Base-by-base conservation (phyloP, 1,284 basidiomycete genomes). In the Ustilago xerochloae region DNA sequence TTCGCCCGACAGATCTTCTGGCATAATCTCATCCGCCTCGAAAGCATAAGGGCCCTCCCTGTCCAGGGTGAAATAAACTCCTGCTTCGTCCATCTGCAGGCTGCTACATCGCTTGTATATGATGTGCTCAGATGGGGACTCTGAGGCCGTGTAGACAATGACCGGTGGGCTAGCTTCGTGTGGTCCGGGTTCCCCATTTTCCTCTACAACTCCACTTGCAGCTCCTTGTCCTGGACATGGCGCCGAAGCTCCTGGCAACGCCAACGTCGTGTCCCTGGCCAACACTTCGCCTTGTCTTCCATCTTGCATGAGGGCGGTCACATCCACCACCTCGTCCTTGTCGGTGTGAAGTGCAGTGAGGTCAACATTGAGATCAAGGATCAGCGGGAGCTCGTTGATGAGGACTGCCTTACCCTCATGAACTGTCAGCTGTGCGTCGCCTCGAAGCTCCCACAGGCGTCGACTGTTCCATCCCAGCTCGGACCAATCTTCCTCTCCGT, bases 401-500 rank as follows among this genome's bases (percentile, higher is more conserved):
- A 70, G 50, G 29, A 78, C 45, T 0, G 73, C 69, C 22, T 39
- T 75, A 33, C 73, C 69, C 33, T 73, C 72, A 45, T 71, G 64
- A 13, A 79, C 68, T 2, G 73, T 68, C 38, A 78, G 48, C 64
- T 73, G 68, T 13, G 63, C 63, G 18, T 59, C 54, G 15, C 59
- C 50, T 0, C 62, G 52, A 4, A 35, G 29, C 28, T 70, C 65
- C 73, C 67, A 68, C 24, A 76, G 49, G 4, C 46, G 56, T n/a
- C 55, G 52, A 38, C 36, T 57, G 54, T 69, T 64, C 65, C 66
- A 71, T 3, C 49, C 65, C 33, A 51, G 16, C 7, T 39, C 51
- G n/a, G 51, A 51, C 32, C 47, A 30, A 2, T 61, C 57, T 24
- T 52, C 68, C 9, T 45, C 16, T 3, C 53, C 47, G 0, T 46